phyloP scores from a whole-genome alignment of 2,329 filamentous ascomycete genomes.

The Lasiodiplodia sp. region DNA sequence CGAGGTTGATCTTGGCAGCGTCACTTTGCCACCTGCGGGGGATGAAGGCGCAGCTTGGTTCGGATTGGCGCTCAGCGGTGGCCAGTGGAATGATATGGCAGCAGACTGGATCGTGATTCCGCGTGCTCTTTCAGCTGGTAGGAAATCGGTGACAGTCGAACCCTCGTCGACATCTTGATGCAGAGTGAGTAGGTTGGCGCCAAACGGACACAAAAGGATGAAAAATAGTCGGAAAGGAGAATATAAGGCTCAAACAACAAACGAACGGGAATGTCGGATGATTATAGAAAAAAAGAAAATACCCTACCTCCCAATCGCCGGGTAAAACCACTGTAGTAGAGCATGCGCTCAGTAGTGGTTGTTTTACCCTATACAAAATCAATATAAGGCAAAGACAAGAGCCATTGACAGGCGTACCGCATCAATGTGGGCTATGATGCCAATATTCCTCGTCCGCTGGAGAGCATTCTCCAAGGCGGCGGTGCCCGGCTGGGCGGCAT shows the following conservation, averaged over 20 bases:
- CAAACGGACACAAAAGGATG: neutral
- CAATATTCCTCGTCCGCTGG: slow-evolving; percentile 85
- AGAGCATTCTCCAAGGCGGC: slow-evolving; percentile 41
- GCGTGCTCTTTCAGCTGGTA: slow-evolving; percentile 87
- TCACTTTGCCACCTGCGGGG: neutral
- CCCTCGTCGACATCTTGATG: slow-evolving; percentile 85
- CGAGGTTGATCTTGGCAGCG: slow-evolving; percentile 20
- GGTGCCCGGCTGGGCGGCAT: slow-evolving; percentile 32
- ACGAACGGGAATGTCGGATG: slow-evolving; percentile 7
- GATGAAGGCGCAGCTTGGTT: slow-evolving; percentile 37
- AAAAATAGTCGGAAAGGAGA: slow-evolving; percentile 15
- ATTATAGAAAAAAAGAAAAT: neutral
- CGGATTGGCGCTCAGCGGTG: slow-evolving; percentile 56
- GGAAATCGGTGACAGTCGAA: slow-evolving; percentile 95
- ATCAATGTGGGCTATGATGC: slow-evolving; percentile 98
- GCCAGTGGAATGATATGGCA: slow-evolving; percentile 95
- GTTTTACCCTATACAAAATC: slow-evolving; percentile 75
- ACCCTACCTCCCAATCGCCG: slow-evolving; percentile 75
- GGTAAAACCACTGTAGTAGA: slow-evolving; percentile 93
- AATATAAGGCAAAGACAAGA: neutral
- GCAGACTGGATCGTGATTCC: slow-evolving; percentile 98
- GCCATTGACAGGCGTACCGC: slow-evolving; percentile 61
- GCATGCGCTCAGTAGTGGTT: slow-evolving; percentile 98
- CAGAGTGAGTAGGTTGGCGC: neutral
- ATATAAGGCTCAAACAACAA: neutral